Evolutionary conservation across 768 basidiomycete genomes (phyloP).

Genomic region (Russula compacta): DNA sequence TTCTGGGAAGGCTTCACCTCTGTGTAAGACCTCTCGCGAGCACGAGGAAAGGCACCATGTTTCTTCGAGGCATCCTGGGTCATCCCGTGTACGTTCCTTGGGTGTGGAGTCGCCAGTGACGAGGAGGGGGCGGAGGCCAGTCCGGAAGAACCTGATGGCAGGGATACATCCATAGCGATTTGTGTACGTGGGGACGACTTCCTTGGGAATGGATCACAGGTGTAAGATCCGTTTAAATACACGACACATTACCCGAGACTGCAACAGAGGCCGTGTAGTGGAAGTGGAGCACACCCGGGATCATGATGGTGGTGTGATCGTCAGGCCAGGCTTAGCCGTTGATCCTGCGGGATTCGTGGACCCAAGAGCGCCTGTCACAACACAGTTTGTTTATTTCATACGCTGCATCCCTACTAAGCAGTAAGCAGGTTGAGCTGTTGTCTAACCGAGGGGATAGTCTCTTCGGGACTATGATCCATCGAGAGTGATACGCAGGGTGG

Average conservation of each 20-base stretch:
- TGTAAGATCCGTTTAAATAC: not conserved
- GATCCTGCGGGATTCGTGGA: not conserved
- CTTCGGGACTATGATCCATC: too few species aligned
- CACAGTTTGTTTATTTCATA: too few species aligned
- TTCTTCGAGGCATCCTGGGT: not conserved
- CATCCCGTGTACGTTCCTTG: not conserved
- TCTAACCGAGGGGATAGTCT: too few species aligned
- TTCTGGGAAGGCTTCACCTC: not conserved
- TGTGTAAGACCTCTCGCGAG: slow-evolving; percentile 6
- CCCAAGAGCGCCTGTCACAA: not conserved
- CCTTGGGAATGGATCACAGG: not conserved
- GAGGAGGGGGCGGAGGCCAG: not conserved
- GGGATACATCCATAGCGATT: not conserved
- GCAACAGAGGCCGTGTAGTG: not conserved
- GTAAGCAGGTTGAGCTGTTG: too few species aligned
- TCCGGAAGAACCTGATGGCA: not conserved
- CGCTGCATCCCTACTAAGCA: too few species aligned
- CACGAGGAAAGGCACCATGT: not conserved
- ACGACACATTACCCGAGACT: not conserved
- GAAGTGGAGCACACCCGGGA: not conserved
- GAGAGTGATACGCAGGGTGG: too few species aligned
- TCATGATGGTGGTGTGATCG: not conserved
- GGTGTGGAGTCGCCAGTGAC: not conserved
- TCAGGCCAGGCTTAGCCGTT: too few species aligned
- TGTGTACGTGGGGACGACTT: not conserved